Percentiles rank a stretch among this genome's conserved stretches.
Evolutionary conservation across 306 rosid species (phyloP).

Genomic region (Fragaria ananassa): DNA sequence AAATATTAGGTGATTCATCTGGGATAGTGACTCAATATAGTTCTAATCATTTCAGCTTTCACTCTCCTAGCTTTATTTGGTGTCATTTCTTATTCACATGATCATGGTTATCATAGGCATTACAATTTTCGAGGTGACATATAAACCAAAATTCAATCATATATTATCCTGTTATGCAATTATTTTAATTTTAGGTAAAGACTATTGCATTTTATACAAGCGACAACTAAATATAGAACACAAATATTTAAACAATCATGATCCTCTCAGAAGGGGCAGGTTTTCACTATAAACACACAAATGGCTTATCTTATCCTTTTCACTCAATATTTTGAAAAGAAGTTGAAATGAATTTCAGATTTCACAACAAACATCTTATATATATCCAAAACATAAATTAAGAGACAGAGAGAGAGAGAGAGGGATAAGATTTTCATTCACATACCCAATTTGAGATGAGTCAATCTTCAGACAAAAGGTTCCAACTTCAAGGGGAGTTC

Average conservation of each 20-base stretch:
- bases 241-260: neutral
- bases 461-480: no score
- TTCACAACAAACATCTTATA: no score
- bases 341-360: no score
- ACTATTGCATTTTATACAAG: neutral
- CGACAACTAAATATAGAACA: neutral
- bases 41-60: constrained; percentile 16
- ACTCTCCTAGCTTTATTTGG: constrained; percentile 17
- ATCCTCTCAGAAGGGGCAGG: neutral
- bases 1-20: neutral
- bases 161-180: constrained; percentile 6
- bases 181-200: neutral
- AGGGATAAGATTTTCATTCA: no score
- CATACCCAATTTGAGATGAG: no score
- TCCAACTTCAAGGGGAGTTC: no score
- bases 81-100: constrained; percentile 23
- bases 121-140: constrained; percentile 25
- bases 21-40: neutral
- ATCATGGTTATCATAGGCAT: constrained; percentile 26
- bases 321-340: no score
- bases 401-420: no score
- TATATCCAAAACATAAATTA: no score
- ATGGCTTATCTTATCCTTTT: no score
- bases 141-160: constrained; percentile 36
- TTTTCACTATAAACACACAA: no score